Evolutionary conservation across 768 basidiomycete genomes (phyloP).

Genomic region (Mycena vulgaris): DNA sequence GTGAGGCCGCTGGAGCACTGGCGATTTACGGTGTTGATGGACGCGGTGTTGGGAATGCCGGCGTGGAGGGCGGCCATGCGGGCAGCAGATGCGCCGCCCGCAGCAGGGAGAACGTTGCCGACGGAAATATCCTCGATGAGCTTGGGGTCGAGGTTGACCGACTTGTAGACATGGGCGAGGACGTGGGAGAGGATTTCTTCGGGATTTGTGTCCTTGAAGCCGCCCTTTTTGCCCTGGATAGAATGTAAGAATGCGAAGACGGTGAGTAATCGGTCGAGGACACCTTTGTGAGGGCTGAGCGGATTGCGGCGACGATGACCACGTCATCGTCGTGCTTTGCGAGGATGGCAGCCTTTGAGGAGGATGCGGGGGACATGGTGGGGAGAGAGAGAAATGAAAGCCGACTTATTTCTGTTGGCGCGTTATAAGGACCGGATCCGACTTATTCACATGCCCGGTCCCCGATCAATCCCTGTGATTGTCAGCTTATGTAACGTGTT

Average conservation of each 20-base stretch:
- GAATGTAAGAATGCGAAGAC: neutral
- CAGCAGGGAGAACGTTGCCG: conserved; percentile 91
- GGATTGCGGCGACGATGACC: conserved; percentile 90
- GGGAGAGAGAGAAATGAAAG: conserved; percentile 8
- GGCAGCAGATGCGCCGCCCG: conserved; percentile 85
- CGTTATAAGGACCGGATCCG: too few relatives aligned
- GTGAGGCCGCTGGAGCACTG: conserved; percentile 93
- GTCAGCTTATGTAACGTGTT: too few relatives aligned
- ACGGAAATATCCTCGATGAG: conserved; percentile 89
- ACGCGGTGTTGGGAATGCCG: conserved; percentile 83
- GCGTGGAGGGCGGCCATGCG: conserved; percentile 91
- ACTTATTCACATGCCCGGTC: neutral
- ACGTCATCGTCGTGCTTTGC: conserved; percentile 88
- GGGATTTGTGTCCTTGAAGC: conserved; percentile 91
- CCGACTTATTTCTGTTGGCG: too few relatives aligned
- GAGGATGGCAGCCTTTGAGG: conserved; percentile 73
- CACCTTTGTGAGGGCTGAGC: conserved; percentile 95
- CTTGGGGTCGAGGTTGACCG: conserved; percentile 79
- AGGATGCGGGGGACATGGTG: conserved; percentile 51
- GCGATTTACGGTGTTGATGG: conserved; percentile 89
- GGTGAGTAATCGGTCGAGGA: too few relatives aligned
- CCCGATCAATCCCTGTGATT: too few relatives aligned
- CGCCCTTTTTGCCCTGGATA: conserved; percentile 83
- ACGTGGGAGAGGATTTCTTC: conserved; percentile 87
- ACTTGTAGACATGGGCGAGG: conserved; percentile 80